These are phyloP conservation scores for Silene conica DNA, from an alignment of 148 eudicot genomes.

Conservation along the genomic window DNA sequence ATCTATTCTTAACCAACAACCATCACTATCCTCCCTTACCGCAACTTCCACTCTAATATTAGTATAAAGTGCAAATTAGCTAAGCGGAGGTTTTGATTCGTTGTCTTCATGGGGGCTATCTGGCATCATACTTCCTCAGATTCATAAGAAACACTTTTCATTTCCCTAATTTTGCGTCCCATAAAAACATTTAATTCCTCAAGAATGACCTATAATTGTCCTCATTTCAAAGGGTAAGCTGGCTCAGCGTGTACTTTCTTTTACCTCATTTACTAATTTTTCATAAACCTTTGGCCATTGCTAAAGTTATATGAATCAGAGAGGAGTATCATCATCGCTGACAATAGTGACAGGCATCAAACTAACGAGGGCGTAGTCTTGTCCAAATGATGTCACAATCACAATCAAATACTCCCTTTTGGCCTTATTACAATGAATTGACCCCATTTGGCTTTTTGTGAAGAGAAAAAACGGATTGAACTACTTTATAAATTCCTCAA, in stretches of 20 bases:
- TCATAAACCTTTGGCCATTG: background rate
- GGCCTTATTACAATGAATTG: background rate
- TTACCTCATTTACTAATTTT: too few relatives aligned
- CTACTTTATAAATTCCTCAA: background rate
- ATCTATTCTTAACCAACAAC: background rate
- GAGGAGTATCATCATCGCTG: background rate
- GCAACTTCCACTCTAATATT: too few relatives aligned
- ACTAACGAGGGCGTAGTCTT: background rate
- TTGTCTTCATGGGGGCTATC: background rate
- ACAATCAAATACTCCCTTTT: background rate
- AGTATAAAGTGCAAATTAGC: background rate
- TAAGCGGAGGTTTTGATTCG: background rate
- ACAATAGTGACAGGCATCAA: background rate
- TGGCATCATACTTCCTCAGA: background rate
- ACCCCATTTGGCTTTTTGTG: background rate
- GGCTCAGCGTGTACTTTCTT: background rate
- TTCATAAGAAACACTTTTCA: too few relatives aligned
- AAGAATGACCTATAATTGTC: too few relatives aligned
- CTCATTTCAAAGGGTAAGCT: too few relatives aligned
- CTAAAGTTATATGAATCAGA: background rate
- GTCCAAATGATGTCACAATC: background rate
- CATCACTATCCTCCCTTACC: background rate
- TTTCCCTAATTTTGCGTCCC: background rate
- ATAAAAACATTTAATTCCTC: too few relatives aligned
- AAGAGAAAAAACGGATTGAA: background rate